Evolutionary conservation across 352 stramenopile species (phyloP).

Genomic region (Peronospora farinosa): DNA sequence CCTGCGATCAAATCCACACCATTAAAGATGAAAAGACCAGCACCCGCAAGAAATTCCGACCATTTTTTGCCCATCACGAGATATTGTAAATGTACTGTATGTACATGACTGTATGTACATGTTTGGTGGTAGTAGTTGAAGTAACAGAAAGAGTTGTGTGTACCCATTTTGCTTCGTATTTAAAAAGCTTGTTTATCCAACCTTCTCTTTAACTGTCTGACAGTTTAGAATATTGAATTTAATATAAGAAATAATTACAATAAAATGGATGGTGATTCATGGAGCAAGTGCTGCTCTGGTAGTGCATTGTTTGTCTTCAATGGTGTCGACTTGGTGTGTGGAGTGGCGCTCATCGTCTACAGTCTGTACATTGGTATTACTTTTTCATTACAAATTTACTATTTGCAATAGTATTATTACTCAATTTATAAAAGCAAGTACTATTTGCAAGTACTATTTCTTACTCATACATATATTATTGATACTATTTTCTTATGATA

Average conservation of each 20-base stretch:
- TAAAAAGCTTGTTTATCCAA: too few relatives aligned
- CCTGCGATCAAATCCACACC: constrained; percentile 64
- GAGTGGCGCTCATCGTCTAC: constrained; percentile 52
- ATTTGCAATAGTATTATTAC: too few relatives aligned
- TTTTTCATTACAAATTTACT: neutral
- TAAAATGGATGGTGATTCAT: constrained; percentile 31
- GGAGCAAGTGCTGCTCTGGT: constrained; percentile 45
- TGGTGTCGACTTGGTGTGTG: constrained; percentile 56
- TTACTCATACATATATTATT: too few relatives aligned
- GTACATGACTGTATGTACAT: neutral
- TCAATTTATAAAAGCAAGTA: too few relatives aligned
- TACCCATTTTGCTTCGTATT: too few relatives aligned
- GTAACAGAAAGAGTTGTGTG: neutral
- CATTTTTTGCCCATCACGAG: constrained; percentile 21
- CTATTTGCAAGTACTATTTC: too few relatives aligned
- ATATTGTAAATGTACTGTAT: neutral
- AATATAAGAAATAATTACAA: neutral
- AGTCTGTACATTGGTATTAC: constrained; percentile 45
- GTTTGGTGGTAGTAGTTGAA: constrained; percentile 11
- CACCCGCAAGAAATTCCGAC: constrained; percentile 43
- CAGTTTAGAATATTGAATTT: too few relatives aligned
- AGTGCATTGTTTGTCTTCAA: constrained; percentile 70
- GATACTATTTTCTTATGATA: constrained; percentile 3
- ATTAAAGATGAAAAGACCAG: constrained; percentile 74
- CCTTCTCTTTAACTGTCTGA: too few relatives aligned